Evolutionary conservation across 202 grass and related monocot genomes (phyloP).

Genomic region (Schoenoplectus tabernaemontani): DNA sequence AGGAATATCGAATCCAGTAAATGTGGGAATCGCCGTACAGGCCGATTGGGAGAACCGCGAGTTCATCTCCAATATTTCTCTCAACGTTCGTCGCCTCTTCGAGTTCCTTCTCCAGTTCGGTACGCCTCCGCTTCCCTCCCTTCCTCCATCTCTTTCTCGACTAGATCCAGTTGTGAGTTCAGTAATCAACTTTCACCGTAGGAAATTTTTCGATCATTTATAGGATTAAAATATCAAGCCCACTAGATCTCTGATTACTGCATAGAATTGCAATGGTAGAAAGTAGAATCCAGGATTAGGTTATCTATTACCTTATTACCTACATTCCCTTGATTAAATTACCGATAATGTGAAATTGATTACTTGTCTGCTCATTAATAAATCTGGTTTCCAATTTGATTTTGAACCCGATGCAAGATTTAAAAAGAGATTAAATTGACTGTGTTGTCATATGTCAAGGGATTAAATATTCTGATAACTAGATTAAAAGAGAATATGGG

Average conservation of each 20-base stretch:
- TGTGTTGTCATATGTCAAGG: neutral
- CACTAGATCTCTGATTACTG: neutral
- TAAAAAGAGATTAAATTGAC: neutral
- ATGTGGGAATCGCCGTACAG: conserved; percentile 95
- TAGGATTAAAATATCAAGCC: too few relatives aligned
- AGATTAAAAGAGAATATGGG: neutral
- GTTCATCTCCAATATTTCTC: conserved; percentile 99
- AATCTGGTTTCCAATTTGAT: neutral
- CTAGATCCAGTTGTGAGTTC: neutral
- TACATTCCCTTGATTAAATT: neutral
- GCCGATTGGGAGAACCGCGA: conserved; percentile 98
- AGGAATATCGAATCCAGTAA: conserved; percentile 84
- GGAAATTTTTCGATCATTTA: too few relatives aligned
- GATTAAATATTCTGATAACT: neutral
- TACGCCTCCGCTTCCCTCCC: conserved; percentile 22
- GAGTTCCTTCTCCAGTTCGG: conserved; percentile 88
- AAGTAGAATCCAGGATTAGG: neutral
- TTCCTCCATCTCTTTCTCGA: neutral
- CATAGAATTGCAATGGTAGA: neutral
- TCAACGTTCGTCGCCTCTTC: conserved; percentile 96
- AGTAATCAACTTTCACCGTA: too few relatives aligned
- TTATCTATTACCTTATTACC: neutral
- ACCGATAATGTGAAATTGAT: neutral
- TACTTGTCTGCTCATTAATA: neutral
- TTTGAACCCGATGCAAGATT: too few relatives aligned